Conservation (phyloP, 345 rosid genomes). For the Adansonia digitata region DNA sequence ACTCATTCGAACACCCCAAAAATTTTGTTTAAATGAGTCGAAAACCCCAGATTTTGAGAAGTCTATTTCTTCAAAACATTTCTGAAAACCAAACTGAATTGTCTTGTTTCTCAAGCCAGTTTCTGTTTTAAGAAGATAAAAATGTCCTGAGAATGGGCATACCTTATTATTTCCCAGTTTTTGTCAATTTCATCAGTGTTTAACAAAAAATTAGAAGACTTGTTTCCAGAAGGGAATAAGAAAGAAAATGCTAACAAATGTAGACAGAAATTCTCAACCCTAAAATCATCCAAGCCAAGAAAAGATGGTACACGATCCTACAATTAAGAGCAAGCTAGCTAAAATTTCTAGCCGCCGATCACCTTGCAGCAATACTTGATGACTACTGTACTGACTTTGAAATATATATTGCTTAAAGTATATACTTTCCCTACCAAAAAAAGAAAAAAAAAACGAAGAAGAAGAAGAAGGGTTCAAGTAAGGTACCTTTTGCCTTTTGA, state of each 20-base stretch:
- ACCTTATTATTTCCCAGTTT: not conserved
- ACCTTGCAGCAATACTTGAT: no score
- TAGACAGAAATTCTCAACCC: not conserved
- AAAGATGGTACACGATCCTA: not conserved
- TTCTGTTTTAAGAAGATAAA: not conserved
- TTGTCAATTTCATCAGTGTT: not conserved
- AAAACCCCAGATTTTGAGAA: not conserved
- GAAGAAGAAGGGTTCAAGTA: not conserved
- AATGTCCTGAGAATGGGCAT: not conserved
- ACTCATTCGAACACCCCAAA: not conserved
- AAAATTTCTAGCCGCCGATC: no score
- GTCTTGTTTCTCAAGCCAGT: not conserved
- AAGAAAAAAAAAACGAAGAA: no score
- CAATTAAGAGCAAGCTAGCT: no score
- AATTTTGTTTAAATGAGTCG: not conserved
- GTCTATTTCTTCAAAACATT: not conserved
- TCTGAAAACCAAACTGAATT: not conserved
- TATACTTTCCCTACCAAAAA: not conserved
- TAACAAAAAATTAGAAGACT: not conserved
- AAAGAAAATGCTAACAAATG: not conserved
- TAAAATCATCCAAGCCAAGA: not conserved
- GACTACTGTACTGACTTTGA: not conserved
- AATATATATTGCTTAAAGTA: not conserved
- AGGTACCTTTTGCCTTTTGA: constrained; percentile 28
- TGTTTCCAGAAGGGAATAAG: not conserved